Percentiles rank a stretch among this genome's conserved stretches.
Evolutionary conservation across 1,284 basidiomycete species (phyloP).

Genomic region (Tylopilus sp.): DNA sequence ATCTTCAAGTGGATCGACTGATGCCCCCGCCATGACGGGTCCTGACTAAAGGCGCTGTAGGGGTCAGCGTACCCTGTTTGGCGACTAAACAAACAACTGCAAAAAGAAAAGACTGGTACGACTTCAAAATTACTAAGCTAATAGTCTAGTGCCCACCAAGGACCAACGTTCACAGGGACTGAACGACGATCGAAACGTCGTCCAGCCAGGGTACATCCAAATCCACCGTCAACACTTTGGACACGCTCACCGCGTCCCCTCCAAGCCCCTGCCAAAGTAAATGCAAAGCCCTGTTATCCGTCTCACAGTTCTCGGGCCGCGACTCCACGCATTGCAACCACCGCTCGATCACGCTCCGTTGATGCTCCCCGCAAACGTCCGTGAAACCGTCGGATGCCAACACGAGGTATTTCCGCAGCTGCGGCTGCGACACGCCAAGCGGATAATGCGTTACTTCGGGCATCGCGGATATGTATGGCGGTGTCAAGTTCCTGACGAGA

Average conservation of each 20-base stretch:
- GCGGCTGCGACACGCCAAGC: conserved; percentile 34
- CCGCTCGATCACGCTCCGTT: conserved; percentile 42
- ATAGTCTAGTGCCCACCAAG: background rate
- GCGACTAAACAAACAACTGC: conserved; percentile 12
- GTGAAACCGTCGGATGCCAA: conserved; percentile 66
- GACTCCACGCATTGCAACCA: conserved; percentile 37
- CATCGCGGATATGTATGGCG: conserved; percentile 64
- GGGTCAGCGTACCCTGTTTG: conserved; percentile 4
- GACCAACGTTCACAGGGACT: conserved; percentile 35
- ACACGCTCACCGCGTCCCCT: conserved; percentile 53
- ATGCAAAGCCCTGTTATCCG: conserved; percentile 42
- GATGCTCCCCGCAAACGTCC: conserved; percentile 52
- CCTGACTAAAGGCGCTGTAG: background rate
- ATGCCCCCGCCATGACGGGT: conserved; percentile 1
- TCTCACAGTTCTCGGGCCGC: conserved; percentile 7
- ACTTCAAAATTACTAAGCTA: conserved; percentile 4
- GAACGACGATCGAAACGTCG: conserved; percentile 65
- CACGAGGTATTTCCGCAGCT: conserved; percentile 49
- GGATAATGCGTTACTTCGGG: conserved; percentile 58
- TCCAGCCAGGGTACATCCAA: conserved; percentile 67
- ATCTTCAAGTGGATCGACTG: conserved; percentile 2
- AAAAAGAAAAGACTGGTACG: conserved; percentile 1
- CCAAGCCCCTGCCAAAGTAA: conserved; percentile 58
- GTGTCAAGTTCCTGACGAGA: conserved; percentile 55
- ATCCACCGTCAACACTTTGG: conserved; percentile 60